Evolutionary conservation across 352 stramenopile species (phyloP), one percentile per base, ranked within the genome.

Genomic region (Pythium sukuiense): DNA sequence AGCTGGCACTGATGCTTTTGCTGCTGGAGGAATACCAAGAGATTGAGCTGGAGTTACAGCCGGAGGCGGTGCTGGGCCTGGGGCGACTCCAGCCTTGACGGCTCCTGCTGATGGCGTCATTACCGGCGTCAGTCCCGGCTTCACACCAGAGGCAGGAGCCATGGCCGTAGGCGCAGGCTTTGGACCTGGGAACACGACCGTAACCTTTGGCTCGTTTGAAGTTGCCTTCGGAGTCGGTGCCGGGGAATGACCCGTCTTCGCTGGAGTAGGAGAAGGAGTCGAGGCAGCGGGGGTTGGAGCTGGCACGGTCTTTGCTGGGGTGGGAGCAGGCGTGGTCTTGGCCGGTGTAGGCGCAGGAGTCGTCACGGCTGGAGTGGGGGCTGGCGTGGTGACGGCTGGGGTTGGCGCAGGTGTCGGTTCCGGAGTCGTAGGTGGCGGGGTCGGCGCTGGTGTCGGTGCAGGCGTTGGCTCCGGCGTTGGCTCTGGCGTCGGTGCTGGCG

Each of bases 171-270:
- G 3, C 11, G 37, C 37, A 1, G 37, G 37, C 37, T 7, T 45
- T 0, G 2, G 37, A 2, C 37, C 13, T 45, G 37, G 37, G 56
- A 54, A 54, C n/a, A 24, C 26, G 9, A 62, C 26, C 1, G 56
- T 54, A 26, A 62, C 39, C 56, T 62, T 62, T 13, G 56, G 56
- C 24, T 62, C 41, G 27, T 52, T 33, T 16, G 41, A 14, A 6
- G 56, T 62, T 13, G 8, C 41, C 39, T 41, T 50, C 7, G 56
- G 56, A 5, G 37, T 45, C 13, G 37, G 37, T 1, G 37, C 37
- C 5, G 37, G 37, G 6, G 37, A 45, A 18, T 8, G 5, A 12
- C 11, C 13, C 41, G 48, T 37, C 11, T 55, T 55, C 20, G 48
- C 48, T 20, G 48, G 20, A 1, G 56, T 62, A 18, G 55, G 55